phyloP scores from a whole-genome alignment of 768 basidiomycete species.

The Serendipita sp. region DNA sequence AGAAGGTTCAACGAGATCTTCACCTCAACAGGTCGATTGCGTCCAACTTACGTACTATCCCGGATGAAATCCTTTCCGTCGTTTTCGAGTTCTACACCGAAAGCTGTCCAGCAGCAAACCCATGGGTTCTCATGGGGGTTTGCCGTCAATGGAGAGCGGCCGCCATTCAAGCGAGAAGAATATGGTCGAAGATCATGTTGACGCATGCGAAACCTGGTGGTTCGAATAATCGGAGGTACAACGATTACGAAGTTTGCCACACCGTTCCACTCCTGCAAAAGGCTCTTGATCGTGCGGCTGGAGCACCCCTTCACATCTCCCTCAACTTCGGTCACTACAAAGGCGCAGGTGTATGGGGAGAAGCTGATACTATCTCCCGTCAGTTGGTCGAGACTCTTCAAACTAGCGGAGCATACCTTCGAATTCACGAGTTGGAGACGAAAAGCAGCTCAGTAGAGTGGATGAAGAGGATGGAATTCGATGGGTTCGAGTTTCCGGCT shows the following conservation, averaged over 20 bases:
- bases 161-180: background rate
- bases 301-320: background rate
- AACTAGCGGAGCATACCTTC: background rate
- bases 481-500: background rate
- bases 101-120: background rate
- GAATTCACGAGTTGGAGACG: background rate
- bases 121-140: background rate
- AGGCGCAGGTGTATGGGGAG: background rate
- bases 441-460: background rate
- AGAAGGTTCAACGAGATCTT: background rate
- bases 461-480: background rate
- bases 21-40: background rate
- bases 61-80: background rate
- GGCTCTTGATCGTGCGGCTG: background rate
- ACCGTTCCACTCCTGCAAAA: background rate
- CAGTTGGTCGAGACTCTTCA: background rate
- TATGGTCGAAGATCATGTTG: background rate
- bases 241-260: background rate
- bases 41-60: background rate
- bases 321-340: background rate
- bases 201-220: background rate
- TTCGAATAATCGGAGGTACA: background rate
- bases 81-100: background rate
- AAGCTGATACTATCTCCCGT: background rate
- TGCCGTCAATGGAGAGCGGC: background rate